Evolutionary conservation across 2,329 filamentous ascomycete species (phyloP).

Genomic region (Alternaria metachromatica): DNA sequence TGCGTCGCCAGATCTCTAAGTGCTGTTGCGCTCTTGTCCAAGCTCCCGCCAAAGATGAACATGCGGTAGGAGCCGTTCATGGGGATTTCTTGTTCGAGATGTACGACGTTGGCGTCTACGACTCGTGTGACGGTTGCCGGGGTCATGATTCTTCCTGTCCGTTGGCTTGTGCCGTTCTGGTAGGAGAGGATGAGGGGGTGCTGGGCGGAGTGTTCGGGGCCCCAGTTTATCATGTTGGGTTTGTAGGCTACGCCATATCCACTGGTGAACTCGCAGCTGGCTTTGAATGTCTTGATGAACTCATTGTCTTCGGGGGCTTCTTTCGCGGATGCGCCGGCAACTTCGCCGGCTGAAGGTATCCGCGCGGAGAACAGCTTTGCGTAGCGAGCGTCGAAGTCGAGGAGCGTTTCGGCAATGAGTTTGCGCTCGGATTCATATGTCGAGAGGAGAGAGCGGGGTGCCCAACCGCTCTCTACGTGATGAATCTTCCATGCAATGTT

Average conservation of each 20-base stretch:
- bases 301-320: conserved; percentile 65
- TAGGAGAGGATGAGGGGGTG: conserved; percentile 72
- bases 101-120: conserved; percentile 86
- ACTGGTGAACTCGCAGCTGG: conserved; percentile 88
- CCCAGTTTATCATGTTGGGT: conserved; percentile 86
- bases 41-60: conserved; percentile 82
- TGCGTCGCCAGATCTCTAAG: conserved; percentile 73
- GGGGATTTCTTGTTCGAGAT: conserved; percentile 88
- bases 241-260: conserved; percentile 90
- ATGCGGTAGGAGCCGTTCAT: conserved; percentile 87
- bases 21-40: conserved; percentile 64
- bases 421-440: conserved; percentile 90
- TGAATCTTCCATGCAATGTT: conserved; percentile 98
- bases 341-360: conserved; percentile 74
- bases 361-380: conserved; percentile 87
- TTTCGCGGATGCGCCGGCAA: conserved; percentile 64
- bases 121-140: conserved; percentile 85
- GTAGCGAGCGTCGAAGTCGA: conserved; percentile 88
- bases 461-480: conserved; percentile 83
- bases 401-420: conserved; percentile 80
- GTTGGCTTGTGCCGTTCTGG: conserved; percentile 62
- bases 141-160: conserved; percentile 76
- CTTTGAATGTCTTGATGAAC: conserved; percentile 90
- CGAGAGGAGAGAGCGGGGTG: conserved; percentile 73
- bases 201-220: conserved; percentile 71